Evolutionary conservation across 1,139 yeast species (phyloP), one percentile per base, ranked within the genome.

Genomic region (Hanseniaspora sp.): DNA sequence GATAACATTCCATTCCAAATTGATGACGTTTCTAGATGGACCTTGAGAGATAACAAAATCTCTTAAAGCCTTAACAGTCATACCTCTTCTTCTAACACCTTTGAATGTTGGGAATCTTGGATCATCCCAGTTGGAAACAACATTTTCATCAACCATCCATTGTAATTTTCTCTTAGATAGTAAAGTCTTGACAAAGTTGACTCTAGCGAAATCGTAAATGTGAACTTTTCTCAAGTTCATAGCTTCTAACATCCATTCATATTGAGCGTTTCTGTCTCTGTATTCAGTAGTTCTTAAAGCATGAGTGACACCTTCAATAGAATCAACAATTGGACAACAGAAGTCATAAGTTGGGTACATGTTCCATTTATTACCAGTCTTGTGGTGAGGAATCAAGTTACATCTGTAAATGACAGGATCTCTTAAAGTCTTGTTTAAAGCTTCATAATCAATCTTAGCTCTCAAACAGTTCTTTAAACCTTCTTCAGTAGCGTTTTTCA

Each of bases 61-160:
- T 71, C 92, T 81, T 69, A 92, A 80, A 61, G 96, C 97, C 73
- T 92, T 96, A 59, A 92, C 94, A 46, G 96, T 82, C 97, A 92
- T 92, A 75, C 98, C 98, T 75, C 98, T 85, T 78, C 97, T 83
- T 76, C 96, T 86, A 55, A 90, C 96, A 75, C 97, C 97, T 72
- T 96, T 82, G 44, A 90, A 95, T 49, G 98, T 92, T 62, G 98
- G 98, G 88, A 92, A 92, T 71, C 98, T 80, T 64, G 98, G 97
- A 71, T 92, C 98, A 67, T 90, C 96, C 98, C 98, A 92, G 72
- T 87, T 88, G 39, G 78, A 65, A 58, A 92, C 98, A 63, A 82
- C 76, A 42, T 78, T 74, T 69, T 86, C 83, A 74, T 92, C 96
- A 60, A 92, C 97, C 70, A 92, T 87, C 96, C 96, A 90, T 74